Evolutionary conservation across 2,329 filamentous ascomycete species (phyloP).

Genomic region (Arthrobotrys iridis): DNA sequence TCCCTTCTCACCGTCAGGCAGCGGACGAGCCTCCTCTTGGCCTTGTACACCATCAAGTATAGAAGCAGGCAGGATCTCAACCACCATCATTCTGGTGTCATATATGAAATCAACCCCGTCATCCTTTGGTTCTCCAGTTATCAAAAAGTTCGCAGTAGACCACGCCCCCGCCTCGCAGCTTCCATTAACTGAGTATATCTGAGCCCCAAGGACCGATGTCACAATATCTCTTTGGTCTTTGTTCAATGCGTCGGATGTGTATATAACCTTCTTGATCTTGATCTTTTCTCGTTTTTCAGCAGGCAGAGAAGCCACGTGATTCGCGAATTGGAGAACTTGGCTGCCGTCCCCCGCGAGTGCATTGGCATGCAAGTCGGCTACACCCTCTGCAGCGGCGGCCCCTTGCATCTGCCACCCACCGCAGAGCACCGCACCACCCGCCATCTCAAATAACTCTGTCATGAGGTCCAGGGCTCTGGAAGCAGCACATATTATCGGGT

Average conservation of each 20-base stretch:
- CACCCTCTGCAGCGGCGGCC: slow-evolving; percentile 59
- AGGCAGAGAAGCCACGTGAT: slow-evolving; percentile 60
- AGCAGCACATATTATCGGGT: neutral
- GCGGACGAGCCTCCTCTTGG: neutral
- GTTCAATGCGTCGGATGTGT: slow-evolving; percentile 64
- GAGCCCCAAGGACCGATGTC: slow-evolving; percentile 29
- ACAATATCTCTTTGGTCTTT: slow-evolving; percentile 59
- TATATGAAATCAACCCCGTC: slow-evolving; percentile 61
- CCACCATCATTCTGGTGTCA: slow-evolving; percentile 61
- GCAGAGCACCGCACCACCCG: slow-evolving; percentile 62
- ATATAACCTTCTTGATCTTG: slow-evolving; percentile 63
- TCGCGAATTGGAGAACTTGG: slow-evolving; percentile 61
- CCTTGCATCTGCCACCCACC: slow-evolving; percentile 50
- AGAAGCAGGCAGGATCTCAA: slow-evolving; percentile 61
- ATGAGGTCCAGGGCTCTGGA: slow-evolving; percentile 61
- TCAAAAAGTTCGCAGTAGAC: slow-evolving; percentile 59
- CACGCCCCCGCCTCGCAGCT: slow-evolving; percentile 64
- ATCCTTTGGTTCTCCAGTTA: slow-evolving; percentile 56
- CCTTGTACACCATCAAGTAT: slow-evolving; percentile 29
- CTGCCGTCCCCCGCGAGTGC: slow-evolving; percentile 62
- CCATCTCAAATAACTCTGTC: slow-evolving; percentile 62
- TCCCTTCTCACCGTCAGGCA: slow-evolving; percentile 61
- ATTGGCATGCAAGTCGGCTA: slow-evolving; percentile 61
- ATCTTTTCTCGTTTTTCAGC: slow-evolving; percentile 56
- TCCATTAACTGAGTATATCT: slow-evolving; percentile 62